Percentiles rank a stretch among this genome's conserved stretches.
Evolutionary conservation across 805 yeast genomes (phyloP).

Genomic region (Hanseniaspora meyeri): DNA sequence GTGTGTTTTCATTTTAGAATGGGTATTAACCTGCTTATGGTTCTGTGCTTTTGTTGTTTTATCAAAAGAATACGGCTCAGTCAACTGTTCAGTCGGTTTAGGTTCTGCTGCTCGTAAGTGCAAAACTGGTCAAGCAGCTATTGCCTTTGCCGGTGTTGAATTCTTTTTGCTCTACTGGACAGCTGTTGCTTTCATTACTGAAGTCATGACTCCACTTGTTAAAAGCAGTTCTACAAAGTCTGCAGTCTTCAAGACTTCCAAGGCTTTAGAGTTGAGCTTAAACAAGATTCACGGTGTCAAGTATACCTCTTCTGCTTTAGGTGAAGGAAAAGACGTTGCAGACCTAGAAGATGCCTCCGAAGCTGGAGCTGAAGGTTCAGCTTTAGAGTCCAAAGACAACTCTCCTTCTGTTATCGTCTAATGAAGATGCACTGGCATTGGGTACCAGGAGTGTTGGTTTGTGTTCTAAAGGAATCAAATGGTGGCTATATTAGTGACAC

Average conservation of each 20-base stretch:
- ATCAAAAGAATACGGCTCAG: slow-evolving; percentile 24
- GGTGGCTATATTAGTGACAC: too few relatives aligned
- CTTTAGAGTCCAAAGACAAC: neutral
- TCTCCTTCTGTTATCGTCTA: neutral
- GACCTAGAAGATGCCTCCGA: neutral
- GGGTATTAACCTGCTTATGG: slow-evolving; percentile 24
- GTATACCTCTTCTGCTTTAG: neutral
- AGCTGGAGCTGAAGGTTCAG: neutral
- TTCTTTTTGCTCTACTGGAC: slow-evolving; percentile 21
- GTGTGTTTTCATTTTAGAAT: slow-evolving; percentile 21
- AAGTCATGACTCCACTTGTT: neutral
- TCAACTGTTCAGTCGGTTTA: slow-evolving; percentile 21
- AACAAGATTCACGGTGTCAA: slow-evolving; percentile 1
- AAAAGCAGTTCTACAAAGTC: neutral
- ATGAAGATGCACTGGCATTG: neutral
- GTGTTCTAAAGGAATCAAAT: too few relatives aligned
- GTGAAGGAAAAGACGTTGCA: neutral
- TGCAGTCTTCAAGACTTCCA: neutral
- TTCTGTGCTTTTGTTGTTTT: slow-evolving; percentile 27
- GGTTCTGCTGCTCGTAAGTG: slow-evolving; percentile 20
- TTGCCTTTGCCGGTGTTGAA: slow-evolving; percentile 26
- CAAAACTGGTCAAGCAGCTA: slow-evolving; percentile 24
- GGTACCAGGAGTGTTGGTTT: too few relatives aligned
- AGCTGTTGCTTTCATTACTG: neutral
- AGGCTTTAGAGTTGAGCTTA: neutral